Conservation (phyloP, 306 rosid genomes). For the Abrus precatorius region DNA sequence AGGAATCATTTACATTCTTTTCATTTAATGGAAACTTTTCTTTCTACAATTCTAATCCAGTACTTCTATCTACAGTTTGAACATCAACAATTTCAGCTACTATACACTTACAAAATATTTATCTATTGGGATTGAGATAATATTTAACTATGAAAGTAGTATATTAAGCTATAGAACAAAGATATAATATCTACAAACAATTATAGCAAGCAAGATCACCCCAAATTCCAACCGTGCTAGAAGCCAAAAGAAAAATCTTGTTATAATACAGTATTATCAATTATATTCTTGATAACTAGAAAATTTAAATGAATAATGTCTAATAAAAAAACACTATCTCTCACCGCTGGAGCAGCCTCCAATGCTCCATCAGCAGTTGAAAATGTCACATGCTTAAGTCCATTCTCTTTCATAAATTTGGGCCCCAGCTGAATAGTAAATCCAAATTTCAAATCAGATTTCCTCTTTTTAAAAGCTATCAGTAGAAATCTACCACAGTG, state of each 20-base stretch:
- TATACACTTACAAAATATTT: conserved; percentile 20
- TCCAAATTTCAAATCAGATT: conserved; percentile 24
- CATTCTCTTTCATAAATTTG: conserved; percentile 85
- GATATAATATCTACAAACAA: conserved; percentile 10
- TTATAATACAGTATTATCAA: background rate
- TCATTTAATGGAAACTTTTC: too few relatives aligned
- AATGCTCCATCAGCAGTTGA: conserved; percentile 97
- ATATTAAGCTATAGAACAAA: conserved; percentile 29
- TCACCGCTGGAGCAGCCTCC: conserved; percentile 99
- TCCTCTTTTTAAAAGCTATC: conserved; percentile 21
- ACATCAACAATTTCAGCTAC: conserved; percentile 27
- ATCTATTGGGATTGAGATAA: conserved; percentile 19
- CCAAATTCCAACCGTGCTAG: background rate
- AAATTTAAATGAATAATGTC: background rate
- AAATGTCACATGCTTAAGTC: conserved; percentile 78
- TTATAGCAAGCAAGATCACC: conserved; percentile 7
- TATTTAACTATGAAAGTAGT: conserved; percentile 24
- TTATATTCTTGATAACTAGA: conserved; percentile 1
- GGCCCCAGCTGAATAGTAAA: conserved; percentile 79
- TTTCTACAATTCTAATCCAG: too few relatives aligned
- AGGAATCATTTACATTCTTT: too few relatives aligned
- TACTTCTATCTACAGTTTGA: background rate
- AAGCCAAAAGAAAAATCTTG: background rate
- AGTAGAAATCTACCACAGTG: background rate
- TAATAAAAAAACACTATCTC: conserved; percentile 43